phyloP scores from a whole-genome alignment of 148 eudicot genomes.

The Heliosperma pusillum region DNA sequence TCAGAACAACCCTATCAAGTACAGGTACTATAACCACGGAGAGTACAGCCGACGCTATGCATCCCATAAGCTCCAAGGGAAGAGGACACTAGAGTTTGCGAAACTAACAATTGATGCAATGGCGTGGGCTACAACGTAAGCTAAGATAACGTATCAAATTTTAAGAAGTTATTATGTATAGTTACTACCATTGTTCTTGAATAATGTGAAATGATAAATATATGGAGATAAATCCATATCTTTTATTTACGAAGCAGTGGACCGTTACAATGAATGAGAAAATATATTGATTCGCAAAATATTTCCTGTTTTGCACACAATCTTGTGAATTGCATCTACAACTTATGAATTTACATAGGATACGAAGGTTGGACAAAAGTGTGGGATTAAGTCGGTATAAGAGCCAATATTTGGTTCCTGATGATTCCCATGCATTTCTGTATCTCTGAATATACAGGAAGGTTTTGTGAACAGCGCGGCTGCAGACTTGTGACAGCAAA shows the following conservation, averaged over 20 bases:
- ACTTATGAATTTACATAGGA: conserved; percentile 34
- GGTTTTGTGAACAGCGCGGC: conserved; percentile 72
- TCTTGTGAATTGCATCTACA: conserved; percentile 27
- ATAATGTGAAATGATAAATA: too few relatives aligned
- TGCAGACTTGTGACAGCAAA: conserved; percentile 75
- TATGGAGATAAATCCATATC: too few relatives aligned
- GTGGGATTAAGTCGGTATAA: conserved; percentile 60
- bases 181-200: too few relatives aligned
- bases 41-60: conserved; percentile 87
- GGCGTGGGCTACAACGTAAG: not conserved
- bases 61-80: conserved; percentile 84
- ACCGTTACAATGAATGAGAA: not conserved
- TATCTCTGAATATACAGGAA: conserved; percentile 71
- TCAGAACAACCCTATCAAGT: conserved; percentile 56
- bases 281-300: not conserved
- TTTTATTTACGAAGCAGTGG: not conserved
- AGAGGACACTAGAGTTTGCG: conserved; percentile 75
- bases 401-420: conserved; percentile 82
- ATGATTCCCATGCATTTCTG: conserved; percentile 93
- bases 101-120: conserved; percentile 26
- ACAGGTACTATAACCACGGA: conserved; percentile 77
- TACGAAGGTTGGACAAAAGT: conserved; percentile 19
- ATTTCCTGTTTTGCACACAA: not conserved
- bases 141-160: too few relatives aligned
- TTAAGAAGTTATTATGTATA: too few relatives aligned